A percentile compares a stretch with the other conserved stretches of the same genome.
phyloP scores from a whole-genome alignment of 1,139 yeast species.

The Blastobotrys ciferrii region DNA sequence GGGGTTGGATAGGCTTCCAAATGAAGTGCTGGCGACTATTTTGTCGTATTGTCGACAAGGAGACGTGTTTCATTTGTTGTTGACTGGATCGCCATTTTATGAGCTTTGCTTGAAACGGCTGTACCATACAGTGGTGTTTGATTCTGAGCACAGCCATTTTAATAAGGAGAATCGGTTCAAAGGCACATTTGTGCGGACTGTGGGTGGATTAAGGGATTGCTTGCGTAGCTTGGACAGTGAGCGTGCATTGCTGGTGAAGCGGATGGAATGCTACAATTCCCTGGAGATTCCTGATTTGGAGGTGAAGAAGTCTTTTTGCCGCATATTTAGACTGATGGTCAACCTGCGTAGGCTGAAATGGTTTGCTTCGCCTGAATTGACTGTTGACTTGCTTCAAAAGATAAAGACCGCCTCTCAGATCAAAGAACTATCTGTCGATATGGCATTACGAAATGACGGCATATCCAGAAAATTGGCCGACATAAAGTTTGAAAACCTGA shows the following conservation, averaged over 20 bases:
- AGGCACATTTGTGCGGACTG: slow-evolving; percentile 26
- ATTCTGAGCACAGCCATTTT: slow-evolving; percentile 27
- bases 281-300: slow-evolving; percentile 28
- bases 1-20: slow-evolving; percentile 53
- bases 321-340: slow-evolving; percentile 21
- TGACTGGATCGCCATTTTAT: slow-evolving; percentile 22
- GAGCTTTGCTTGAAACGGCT: slow-evolving; percentile 23
- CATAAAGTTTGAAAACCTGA: slow-evolving; percentile 20
- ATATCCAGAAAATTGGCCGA: slow-evolving; percentile 15
- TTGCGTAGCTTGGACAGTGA: slow-evolving; percentile 21
- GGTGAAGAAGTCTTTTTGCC: slow-evolving; percentile 18
- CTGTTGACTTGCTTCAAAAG: slow-evolving; percentile 22
- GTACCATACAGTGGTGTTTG: slow-evolving; percentile 28
- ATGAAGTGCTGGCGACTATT: slow-evolving; percentile 24
- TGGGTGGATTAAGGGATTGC: slow-evolving; percentile 28
- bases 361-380: slow-evolving; percentile 27
- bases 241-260: slow-evolving; percentile 20
- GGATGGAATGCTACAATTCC: slow-evolving; percentile 26
- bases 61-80: slow-evolving; percentile 28
- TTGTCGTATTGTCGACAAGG: slow-evolving; percentile 27
- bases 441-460: slow-evolving; percentile 23
- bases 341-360: slow-evolving; percentile 24
- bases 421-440: slow-evolving; percentile 20
- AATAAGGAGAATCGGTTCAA: slow-evolving; percentile 20
- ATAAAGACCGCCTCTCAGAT: slow-evolving; percentile 17